Percentiles rank a stretch among this genome's conserved stretches.
Conservation (phyloP, 177 flowering plant species). For the Vitis hybrid region DNA sequence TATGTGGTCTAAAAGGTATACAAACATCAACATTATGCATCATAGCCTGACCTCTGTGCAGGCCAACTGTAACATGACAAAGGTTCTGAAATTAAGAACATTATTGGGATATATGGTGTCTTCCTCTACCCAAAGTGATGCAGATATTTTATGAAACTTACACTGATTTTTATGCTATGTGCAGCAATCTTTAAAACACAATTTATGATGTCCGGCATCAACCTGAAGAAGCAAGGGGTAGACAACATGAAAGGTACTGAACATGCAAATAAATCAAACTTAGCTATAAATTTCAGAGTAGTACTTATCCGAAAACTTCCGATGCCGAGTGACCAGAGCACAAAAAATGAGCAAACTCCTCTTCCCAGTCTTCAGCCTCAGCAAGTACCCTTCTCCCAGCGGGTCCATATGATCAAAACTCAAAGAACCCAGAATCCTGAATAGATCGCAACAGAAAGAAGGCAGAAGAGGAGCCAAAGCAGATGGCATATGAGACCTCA, state of each 20-base stretch:
- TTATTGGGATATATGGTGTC: too few species aligned
- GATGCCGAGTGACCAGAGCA: constrained; percentile 68
- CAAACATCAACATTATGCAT: too few species aligned
- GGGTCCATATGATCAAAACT: constrained; percentile 28
- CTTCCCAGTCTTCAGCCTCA: constrained; percentile 69
- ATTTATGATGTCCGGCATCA: constrained; percentile 64
- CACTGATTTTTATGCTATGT: constrained; percentile 46
- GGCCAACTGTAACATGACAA: not conserved
- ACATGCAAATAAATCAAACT: constrained; percentile 5
- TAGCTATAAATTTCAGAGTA: not conserved
- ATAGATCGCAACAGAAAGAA: constrained; percentile 55
- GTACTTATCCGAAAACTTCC: constrained; percentile 75
- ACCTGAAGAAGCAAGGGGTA: constrained; percentile 38
- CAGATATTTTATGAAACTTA: constrained; percentile 27
- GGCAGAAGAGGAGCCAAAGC: constrained; percentile 55
- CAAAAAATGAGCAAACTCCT: constrained; percentile 68
- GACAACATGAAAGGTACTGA: constrained; percentile 2
- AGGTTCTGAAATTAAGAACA: too few species aligned
- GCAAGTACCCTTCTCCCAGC: constrained; percentile 31
- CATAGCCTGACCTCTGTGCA: not conserved
- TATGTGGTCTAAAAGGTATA: too few species aligned
- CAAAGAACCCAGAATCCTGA: constrained; percentile 52
- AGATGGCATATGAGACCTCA: constrained; percentile 81
- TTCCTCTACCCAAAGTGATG: too few species aligned
- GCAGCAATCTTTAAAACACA: constrained; percentile 52